These are phyloP conservation scores for Yamadazyma trypodendri DNA, from an alignment of 1,139 yeast genomes.

Conservation along the genomic window DNA sequence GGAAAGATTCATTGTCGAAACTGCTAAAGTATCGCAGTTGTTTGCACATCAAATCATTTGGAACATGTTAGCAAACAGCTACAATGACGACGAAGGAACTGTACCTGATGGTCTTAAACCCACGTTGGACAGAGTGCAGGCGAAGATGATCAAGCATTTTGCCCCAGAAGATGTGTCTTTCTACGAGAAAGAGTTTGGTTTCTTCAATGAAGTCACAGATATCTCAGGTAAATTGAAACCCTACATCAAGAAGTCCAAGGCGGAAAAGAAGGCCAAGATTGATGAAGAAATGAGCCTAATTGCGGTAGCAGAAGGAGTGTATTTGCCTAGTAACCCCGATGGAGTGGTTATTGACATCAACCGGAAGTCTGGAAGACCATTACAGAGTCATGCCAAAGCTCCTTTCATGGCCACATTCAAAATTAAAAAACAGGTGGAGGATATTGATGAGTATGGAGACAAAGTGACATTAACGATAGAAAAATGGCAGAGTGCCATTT, in stretches of 20 bases:
- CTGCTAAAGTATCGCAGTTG: slow-evolving; percentile 85
- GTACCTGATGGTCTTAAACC: slow-evolving; percentile 86
- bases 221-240: slow-evolving; percentile 96
- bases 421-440: slow-evolving; percentile 58
- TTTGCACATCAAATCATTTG: slow-evolving; percentile 98
- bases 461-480: slow-evolving; percentile 40
- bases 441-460: slow-evolving; percentile 44
- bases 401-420: slow-evolving; percentile 97
- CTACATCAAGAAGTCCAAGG: slow-evolving; percentile 87
- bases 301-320: slow-evolving; percentile 77
- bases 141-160: slow-evolving; percentile 64
- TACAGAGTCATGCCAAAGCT: slow-evolving; percentile 98
- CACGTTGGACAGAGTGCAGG: slow-evolving; percentile 68
- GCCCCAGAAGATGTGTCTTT: slow-evolving; percentile 59
- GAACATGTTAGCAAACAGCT: slow-evolving; percentile 95
- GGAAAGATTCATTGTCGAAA: slow-evolving; percentile 83
- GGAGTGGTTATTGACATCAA: slow-evolving; percentile 92
- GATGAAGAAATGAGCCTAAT: slow-evolving; percentile 93
- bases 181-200: slow-evolving; percentile 81
- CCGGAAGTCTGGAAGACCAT: slow-evolving; percentile 89
- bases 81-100: slow-evolving; percentile 80
- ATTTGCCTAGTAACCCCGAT: slow-evolving; percentile 94
- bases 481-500: slow-evolving; percentile 92
- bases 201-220: slow-evolving; percentile 87
- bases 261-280: slow-evolving; percentile 93